Evolutionary conservation across 2,329 filamentous ascomycete genomes (phyloP).

Genomic region (Zymoseptoria passerinii): DNA sequence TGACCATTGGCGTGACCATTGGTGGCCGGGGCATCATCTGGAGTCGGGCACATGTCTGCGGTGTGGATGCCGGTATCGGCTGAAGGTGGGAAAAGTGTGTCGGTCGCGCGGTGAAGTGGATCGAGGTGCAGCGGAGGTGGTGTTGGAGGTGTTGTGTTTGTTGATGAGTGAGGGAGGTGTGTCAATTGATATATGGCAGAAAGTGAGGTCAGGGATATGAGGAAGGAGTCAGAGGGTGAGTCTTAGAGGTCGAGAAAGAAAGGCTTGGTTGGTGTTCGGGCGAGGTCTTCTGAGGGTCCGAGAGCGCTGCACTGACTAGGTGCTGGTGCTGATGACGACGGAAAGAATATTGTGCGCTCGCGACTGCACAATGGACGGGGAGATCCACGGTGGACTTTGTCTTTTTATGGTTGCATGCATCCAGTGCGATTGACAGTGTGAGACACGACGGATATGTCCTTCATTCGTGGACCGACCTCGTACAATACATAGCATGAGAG

Average conservation of each 20-base stretch:
- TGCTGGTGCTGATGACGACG: too few species aligned
- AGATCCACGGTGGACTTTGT: too few species aligned
- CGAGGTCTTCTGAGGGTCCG: too few species aligned
- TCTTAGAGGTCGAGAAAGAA: background rate
- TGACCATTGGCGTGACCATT: slow-evolving; percentile 25
- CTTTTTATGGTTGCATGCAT: too few species aligned
- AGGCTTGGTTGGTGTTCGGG: background rate
- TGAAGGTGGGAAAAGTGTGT: background rate
- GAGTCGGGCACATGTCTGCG: slow-evolving; percentile 26
- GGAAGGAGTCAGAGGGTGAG: background rate
- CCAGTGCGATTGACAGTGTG: too few species aligned
- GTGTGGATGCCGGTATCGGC: slow-evolving; percentile 9
- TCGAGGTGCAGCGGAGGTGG: background rate
- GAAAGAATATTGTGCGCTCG: too few species aligned
- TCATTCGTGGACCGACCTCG: too few species aligned
- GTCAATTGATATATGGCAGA: background rate
- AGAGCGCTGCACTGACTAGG: background rate
- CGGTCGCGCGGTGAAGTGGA: background rate
- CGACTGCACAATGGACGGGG: too few species aligned
- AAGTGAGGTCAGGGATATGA: background rate
- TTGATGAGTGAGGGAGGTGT: background rate
- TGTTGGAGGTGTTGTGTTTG: background rate
- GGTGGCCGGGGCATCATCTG: slow-evolving; percentile 23
- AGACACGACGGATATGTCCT: too few species aligned
- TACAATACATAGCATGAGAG: too few species aligned